Base-by-base conservation (phyloP, 2,329 filamentous ascomycete species). In the Knufia petricola region DNA sequence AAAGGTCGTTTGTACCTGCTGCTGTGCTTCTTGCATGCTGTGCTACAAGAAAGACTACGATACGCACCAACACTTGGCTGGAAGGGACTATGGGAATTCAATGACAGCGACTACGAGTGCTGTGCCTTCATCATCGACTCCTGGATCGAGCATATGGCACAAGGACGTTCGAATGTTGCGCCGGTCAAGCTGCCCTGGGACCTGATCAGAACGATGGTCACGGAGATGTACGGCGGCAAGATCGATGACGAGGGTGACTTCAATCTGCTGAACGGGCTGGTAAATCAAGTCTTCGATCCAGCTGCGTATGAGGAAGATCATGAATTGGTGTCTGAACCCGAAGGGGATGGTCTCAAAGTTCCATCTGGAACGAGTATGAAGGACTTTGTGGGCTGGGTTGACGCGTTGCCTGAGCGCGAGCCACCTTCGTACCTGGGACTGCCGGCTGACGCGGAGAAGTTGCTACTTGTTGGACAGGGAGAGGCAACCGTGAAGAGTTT, bases 61-160 rank as follows among this genome's bases (percentile, higher is more conserved):
- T 98, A 98, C 65, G 89, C 90, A 20, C 94, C 92, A 0, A 90
- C 78, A 50, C 73, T 98, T 48, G 92, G 92, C 52, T 98, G 92
- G 92, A 95, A 94, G 72, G 87, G 88, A 47, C 95, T 95, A 76
- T 98, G 94, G 92, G 94, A 98, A 68, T 98, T 98, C 68, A 98
- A 98, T 64, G 94, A 98, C 67, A 94, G 89, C 59, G 92, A 98
- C 85, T 96, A 96, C 67, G 90, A 98, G 76, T 98, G 92, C 69
- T 95, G 86, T 39, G 87, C 87, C 48, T 92, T 87, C 66, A 94
- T 98, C 56, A 87, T 96, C 58, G 92, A 98, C 63, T 86, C 84
- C 26, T 98, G 92, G 92, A 76, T 95, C 54, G 87, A 95, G 59
- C 75, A 74, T 3, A 81, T 87, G 26, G 85, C 90, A 2, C 81